Evolutionary conservation across 257 asterid genomes (phyloP).

Genomic region (Euphrasia confusa): DNA sequence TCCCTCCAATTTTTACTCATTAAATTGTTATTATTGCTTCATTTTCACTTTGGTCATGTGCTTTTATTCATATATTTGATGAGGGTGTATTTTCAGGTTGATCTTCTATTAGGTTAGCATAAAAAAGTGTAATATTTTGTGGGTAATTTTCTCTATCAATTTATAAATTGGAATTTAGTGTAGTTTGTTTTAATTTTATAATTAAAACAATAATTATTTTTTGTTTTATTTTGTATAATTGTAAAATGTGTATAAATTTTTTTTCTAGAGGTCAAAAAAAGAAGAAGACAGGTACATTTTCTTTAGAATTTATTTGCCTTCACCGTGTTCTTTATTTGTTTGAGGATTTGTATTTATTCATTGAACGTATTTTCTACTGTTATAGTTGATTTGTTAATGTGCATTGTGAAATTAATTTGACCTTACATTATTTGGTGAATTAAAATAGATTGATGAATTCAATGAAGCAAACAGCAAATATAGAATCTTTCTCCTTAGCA

Average conservation of each 20-base stretch:
- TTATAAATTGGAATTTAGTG: too few relatives aligned
- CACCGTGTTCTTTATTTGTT: slow-evolving; percentile 10
- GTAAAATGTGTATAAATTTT: too few relatives aligned
- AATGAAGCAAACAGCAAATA: slow-evolving; percentile 56
- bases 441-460: slow-evolving; percentile 77
- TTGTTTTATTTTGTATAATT: too few relatives aligned
- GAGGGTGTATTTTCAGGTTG: too few relatives aligned
- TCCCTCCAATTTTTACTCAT: too few relatives aligned
- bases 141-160: too few relatives aligned
- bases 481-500: slow-evolving; percentile 88
- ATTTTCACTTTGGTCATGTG: too few relatives aligned
- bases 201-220: too few relatives aligned
- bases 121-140: slow-evolving; percentile 2
- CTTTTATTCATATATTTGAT: too few relatives aligned
- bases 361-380: background rate
- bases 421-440: slow-evolving; percentile 23
- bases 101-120: too few relatives aligned
- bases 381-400: background rate
- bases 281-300: slow-evolving; percentile 67
- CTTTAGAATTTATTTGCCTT: background rate
- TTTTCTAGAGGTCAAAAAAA: background rate
- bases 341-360: background rate
- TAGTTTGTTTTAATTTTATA: too few relatives aligned
- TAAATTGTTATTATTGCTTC: too few relatives aligned
- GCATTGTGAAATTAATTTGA: slow-evolving; percentile 9